Conservation (phyloP, 2,329 filamentous ascomycete species). For the Ceratocystis albifundus region DNA sequence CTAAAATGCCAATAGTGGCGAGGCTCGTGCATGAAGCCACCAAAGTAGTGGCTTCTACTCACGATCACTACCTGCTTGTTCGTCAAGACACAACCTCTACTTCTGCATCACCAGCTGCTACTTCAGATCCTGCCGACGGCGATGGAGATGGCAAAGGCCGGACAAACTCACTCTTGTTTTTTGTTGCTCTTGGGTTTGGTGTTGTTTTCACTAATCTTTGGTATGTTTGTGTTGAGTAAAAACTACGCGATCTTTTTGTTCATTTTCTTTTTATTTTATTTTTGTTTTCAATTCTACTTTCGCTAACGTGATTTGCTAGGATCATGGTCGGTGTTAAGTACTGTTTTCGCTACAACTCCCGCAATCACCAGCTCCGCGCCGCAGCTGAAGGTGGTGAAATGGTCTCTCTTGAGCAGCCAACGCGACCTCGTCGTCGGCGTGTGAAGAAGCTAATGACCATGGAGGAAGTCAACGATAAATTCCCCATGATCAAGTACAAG, state of each 20-base stretch:
- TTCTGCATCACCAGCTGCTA: constrained; percentile 22
- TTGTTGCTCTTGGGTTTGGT: constrained; percentile 90
- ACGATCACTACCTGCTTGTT: constrained; percentile 4
- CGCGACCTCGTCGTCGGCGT: constrained; percentile 66
- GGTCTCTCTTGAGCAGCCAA: constrained; percentile 78
- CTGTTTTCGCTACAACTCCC: constrained; percentile 95
- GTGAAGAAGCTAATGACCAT: constrained; percentile 99
- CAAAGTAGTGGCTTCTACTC: constrained; percentile 6
- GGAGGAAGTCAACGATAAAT: constrained; percentile 97
- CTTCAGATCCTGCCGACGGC: constrained; percentile 24
- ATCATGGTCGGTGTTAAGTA: constrained; percentile 99
- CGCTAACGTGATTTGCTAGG: constrained; percentile 42
- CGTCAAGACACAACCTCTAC: constrained; percentile 25
- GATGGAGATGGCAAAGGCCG: constrained; percentile 26
- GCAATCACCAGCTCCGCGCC: constrained; percentile 67
- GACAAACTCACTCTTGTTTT: constrained; percentile 52
- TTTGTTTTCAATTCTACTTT: background rate
- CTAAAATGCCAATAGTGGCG: constrained; percentile 4
- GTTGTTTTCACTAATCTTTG: constrained; percentile 98
- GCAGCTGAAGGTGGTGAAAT: constrained; percentile 70
- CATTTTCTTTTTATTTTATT: background rate
- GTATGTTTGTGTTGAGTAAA: constrained; percentile 42
- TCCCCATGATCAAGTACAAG: constrained; percentile 94
- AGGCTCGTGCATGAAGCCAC: constrained; percentile 5
- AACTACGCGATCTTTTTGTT: constrained; percentile 13